phyloP scores from a whole-genome alignment of 495 filamentous ascomycete species.

The Xylaria scruposa region DNA sequence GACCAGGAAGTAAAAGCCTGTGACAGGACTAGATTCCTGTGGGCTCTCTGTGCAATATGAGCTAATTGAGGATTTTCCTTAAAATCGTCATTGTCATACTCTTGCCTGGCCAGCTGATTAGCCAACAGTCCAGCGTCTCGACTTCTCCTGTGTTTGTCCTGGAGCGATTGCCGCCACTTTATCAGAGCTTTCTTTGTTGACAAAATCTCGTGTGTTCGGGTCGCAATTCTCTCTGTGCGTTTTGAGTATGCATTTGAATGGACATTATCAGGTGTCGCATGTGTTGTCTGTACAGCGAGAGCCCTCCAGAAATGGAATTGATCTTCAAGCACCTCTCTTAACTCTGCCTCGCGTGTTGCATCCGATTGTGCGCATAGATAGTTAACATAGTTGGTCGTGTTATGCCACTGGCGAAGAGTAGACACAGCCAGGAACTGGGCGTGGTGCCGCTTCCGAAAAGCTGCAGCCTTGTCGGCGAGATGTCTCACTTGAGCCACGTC shows the following conservation, averaged over 20 bases:
- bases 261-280: constrained; percentile 27
- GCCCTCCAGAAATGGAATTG: constrained; percentile 37
- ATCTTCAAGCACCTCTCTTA: constrained; percentile 30
- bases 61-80: constrained; percentile 39
- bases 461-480: constrained; percentile 30
- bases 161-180: constrained; percentile 35
- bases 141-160: constrained; percentile 27
- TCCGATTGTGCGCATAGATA: constrained; percentile 38
- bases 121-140: constrained; percentile 66
- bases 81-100: constrained; percentile 20
- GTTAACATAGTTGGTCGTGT: constrained; percentile 30
- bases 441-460: constrained; percentile 36
- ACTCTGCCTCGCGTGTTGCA: constrained; percentile 35
- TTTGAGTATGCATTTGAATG: constrained; percentile 40
- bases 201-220: constrained; percentile 36
- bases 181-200: constrained; percentile 27
- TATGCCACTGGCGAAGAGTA: constrained; percentile 39
- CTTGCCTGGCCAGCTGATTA: constrained; percentile 52
- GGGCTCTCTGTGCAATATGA: constrained; percentile 64
- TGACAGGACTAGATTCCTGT: constrained; percentile 69
- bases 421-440: constrained; percentile 34
- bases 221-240: constrained; percentile 37
- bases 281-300: constrained; percentile 29
- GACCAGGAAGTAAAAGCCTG: constrained; percentile 81
- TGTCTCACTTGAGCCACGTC: constrained; percentile 25